Evolutionary conservation across 2,329 filamentous ascomycete species (phyloP).

Genomic region (Talaromyces islandicus): DNA sequence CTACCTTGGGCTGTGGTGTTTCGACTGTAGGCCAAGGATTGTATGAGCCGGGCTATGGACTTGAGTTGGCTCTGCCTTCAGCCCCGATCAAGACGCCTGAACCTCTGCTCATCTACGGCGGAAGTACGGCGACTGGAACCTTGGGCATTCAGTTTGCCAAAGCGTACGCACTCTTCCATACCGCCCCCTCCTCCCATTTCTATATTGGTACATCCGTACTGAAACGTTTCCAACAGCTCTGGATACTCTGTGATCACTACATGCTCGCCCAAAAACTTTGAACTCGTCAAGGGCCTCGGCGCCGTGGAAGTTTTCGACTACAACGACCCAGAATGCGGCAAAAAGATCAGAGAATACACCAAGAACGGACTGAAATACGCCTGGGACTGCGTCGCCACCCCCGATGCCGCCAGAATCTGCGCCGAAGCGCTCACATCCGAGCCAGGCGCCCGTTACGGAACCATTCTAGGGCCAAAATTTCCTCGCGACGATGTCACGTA

Average conservation of each 20-base stretch:
- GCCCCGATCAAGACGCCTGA: conserved; percentile 36
- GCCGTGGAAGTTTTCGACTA: conserved; percentile 38
- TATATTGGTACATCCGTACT: background rate
- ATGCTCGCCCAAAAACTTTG: conserved; percentile 27
- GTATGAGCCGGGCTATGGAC: conserved; percentile 20
- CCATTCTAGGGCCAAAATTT: background rate
- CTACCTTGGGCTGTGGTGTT: conserved; percentile 47
- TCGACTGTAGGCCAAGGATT: conserved; percentile 46
- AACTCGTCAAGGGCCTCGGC: conserved; percentile 27
- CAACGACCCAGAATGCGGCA: conserved; percentile 28
- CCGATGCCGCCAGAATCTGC: conserved; percentile 5
- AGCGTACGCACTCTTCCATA: conserved; percentile 18
- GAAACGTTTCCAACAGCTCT: conserved; percentile 11
- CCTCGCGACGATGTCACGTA: conserved; percentile 9
- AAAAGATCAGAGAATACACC: conserved; percentile 24
- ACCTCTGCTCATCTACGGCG: conserved; percentile 40
- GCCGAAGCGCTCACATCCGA: conserved; percentile 6
- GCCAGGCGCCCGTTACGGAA: conserved; percentile 8
- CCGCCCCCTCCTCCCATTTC: background rate
- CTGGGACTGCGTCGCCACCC: conserved; percentile 3
- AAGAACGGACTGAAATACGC: conserved; percentile 8
- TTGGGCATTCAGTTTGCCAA: conserved; percentile 36
- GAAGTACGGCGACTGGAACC: conserved; percentile 32
- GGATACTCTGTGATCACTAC: conserved; percentile 32
- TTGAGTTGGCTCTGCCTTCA: conserved; percentile 28